phyloP scores from a whole-genome alignment of 2,329 filamentous ascomycete species.

The Fusarium algeriense region DNA sequence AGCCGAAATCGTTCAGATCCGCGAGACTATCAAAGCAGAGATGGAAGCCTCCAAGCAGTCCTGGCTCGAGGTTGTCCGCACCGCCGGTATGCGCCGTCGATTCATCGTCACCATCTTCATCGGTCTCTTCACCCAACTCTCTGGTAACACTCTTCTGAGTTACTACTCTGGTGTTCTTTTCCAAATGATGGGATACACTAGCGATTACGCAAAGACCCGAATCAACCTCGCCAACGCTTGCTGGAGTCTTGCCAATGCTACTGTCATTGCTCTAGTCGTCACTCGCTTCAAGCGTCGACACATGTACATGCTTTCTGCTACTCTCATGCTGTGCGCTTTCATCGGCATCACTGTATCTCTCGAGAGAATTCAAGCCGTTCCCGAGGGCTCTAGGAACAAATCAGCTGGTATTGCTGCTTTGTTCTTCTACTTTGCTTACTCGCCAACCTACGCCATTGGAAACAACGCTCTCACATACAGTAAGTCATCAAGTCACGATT shows the following conservation, averaged over 20 bases:
- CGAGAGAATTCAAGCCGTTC: conserved; percentile 55
- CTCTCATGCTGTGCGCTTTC: conserved; percentile 61
- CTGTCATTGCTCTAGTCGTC: conserved; percentile 56
- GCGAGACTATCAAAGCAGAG: conserved; percentile 67
- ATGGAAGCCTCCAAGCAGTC: conserved; percentile 62
- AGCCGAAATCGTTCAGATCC: conserved; percentile 72
- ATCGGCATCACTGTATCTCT: conserved; percentile 65
- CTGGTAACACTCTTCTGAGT: conserved; percentile 58
- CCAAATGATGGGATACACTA: conserved; percentile 59
- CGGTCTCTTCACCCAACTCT: conserved; percentile 66
- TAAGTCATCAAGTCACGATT: neutral
- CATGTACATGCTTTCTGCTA: conserved; percentile 66
- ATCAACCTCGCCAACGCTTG: conserved; percentile 60
- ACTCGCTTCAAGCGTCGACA: conserved; percentile 61
- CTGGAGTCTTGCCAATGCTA: conserved; percentile 60
- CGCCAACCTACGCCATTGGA: conserved; percentile 39
- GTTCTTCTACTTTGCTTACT: conserved; percentile 37
- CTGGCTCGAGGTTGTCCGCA: conserved; percentile 65
- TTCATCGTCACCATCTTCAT: conserved; percentile 62
- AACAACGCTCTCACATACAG: conserved; percentile 42
- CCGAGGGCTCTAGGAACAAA: conserved; percentile 16
- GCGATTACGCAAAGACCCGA: conserved; percentile 57
- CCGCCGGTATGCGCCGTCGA: conserved; percentile 62
- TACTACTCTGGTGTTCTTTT: conserved; percentile 53
- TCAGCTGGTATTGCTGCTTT: conserved; percentile 29